A percentile compares a stretch with the other conserved stretches of the same genome.
phyloP scores from a whole-genome alignment of 75 land plant genomes.

The Pinus albicaulis region DNA sequence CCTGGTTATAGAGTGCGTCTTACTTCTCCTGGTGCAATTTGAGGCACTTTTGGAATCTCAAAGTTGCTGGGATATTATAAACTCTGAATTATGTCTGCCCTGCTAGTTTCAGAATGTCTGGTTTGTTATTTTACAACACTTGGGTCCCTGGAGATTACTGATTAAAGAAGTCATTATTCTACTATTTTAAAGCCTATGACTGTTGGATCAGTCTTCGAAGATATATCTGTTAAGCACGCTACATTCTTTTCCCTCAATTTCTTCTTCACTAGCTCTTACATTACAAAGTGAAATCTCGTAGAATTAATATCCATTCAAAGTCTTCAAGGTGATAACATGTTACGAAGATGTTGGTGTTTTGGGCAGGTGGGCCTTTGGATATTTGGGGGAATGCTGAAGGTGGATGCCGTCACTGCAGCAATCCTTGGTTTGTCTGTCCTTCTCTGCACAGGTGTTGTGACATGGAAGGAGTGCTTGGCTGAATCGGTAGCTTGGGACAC shows the following conservation, averaged over 20 bases:
- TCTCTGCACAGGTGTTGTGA: slow-evolving; percentile 90
- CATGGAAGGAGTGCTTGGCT: slow-evolving; percentile 98
- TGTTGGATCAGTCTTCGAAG: too few relatives aligned
- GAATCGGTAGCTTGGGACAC: slow-evolving; percentile 99
- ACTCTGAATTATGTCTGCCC: too few relatives aligned
- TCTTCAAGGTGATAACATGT: slow-evolving; percentile 4
- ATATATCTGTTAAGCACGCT: too few relatives aligned
- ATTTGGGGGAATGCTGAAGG: slow-evolving; percentile 63
- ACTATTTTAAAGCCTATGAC: too few relatives aligned
- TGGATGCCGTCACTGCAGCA: slow-evolving; percentile 97
- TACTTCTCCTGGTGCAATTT: too few relatives aligned
- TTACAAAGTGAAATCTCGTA: not conserved
- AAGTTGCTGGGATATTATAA: too few relatives aligned
- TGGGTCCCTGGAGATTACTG: too few relatives aligned
- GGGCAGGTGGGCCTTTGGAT: slow-evolving; percentile 83
- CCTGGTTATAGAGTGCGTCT: too few relatives aligned
- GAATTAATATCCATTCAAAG: not conserved
- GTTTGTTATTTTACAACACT: too few relatives aligned
- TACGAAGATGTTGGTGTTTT: not conserved
- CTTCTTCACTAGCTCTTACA: not conserved
- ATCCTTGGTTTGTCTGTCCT: slow-evolving; percentile 94
- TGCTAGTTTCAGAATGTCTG: too few relatives aligned
- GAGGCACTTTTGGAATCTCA: too few relatives aligned
- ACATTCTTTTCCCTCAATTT: not conserved
- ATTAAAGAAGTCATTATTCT: too few relatives aligned